Evolutionary conservation across 768 basidiomycete species (phyloP).

Genomic region (Naganishia onofrii): DNA sequence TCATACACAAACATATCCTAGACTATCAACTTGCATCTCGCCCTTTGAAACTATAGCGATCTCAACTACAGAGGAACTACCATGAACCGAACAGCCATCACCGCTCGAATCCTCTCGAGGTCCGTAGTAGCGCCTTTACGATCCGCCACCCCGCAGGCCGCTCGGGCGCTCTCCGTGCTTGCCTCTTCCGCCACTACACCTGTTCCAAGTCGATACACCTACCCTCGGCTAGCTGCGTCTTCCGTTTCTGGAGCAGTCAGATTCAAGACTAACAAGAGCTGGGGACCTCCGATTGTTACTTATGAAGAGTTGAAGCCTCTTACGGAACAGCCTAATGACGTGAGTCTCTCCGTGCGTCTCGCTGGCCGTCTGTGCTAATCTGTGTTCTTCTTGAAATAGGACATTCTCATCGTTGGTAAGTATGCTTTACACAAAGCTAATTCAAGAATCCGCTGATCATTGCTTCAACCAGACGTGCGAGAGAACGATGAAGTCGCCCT

Average conservation of each 20-base stretch:
- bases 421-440: neutral
- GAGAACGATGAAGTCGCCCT: slow-evolving; percentile 87
- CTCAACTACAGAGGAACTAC: neutral
- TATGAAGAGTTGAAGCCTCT: slow-evolving; percentile 80
- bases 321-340: slow-evolving; percentile 66
- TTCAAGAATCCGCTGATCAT: neutral
- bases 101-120: slow-evolving; percentile 1
- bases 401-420: slow-evolving; percentile 45
- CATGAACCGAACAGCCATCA: slow-evolving; percentile 14
- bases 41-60: neutral
- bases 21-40: neutral
- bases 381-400: slow-evolving; percentile 30
- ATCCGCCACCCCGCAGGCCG: neutral
- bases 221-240: neutral
- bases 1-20: too few species aligned
- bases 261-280: slow-evolving; percentile 49
- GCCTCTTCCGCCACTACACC: neutral
- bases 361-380: neutral
- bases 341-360: slow-evolving; percentile 51
- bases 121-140: neutral
- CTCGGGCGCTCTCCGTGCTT: neutral
- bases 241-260: slow-evolving; percentile 10
- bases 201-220: neutral
- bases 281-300: slow-evolving; percentile 68
- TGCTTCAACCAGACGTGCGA: slow-evolving; percentile 60